These are phyloP conservation scores for Graphilbum ipis-grandicollis DNA, from an alignment of 2,329 filamentous ascomycete species.

Conservation along the genomic window DNA sequence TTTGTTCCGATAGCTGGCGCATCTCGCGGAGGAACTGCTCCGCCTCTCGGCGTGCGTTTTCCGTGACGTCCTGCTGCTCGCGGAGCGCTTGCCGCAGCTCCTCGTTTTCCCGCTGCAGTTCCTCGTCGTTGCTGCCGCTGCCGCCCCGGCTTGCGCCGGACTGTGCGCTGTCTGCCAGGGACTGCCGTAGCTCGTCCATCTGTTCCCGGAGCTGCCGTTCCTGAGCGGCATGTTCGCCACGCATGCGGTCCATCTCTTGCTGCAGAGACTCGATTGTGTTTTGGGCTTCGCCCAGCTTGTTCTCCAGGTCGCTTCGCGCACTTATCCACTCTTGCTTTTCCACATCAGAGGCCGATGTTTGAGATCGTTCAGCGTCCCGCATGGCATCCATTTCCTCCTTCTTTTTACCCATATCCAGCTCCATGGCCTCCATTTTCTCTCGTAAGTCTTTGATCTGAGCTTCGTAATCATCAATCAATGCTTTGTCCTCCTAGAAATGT, in stretches of 20 bases:
- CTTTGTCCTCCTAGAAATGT: slow-evolving; percentile 6
- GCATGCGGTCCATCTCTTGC: slow-evolving; percentile 58
- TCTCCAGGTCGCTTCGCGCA: slow-evolving; percentile 49
- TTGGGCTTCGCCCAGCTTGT: slow-evolving; percentile 56
- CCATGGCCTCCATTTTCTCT: slow-evolving; percentile 54
- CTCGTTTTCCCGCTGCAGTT: slow-evolving; percentile 51
- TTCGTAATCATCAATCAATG: slow-evolving; percentile 64
- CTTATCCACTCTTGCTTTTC: slow-evolving; percentile 60
- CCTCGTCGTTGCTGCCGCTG: slow-evolving; percentile 13
- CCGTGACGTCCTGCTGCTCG: slow-evolving; percentile 67
- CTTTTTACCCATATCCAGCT: slow-evolving; percentile 51
- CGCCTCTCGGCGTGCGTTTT: slow-evolving; percentile 74
- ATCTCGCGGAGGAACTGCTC: slow-evolving; percentile 76
- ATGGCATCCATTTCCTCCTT: slow-evolving; percentile 50
- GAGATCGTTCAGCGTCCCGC: slow-evolving; percentile 40
- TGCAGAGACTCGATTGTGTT: slow-evolving; percentile 64
- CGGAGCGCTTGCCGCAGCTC: slow-evolving; percentile 45
- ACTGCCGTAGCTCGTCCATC: slow-evolving; percentile 34
- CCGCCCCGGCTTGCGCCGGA: not conserved
- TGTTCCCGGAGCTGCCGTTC: slow-evolving; percentile 46
- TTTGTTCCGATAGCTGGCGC: slow-evolving; percentile 68
- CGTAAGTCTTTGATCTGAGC: slow-evolving; percentile 58
- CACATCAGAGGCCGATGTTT: slow-evolving; percentile 29
- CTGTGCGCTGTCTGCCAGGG: slow-evolving; percentile 9
- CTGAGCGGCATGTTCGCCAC: slow-evolving; percentile 47